Evolutionary conservation across 345 rosid genomes (phyloP).

Genomic region (Hypericum androsaemum): DNA sequence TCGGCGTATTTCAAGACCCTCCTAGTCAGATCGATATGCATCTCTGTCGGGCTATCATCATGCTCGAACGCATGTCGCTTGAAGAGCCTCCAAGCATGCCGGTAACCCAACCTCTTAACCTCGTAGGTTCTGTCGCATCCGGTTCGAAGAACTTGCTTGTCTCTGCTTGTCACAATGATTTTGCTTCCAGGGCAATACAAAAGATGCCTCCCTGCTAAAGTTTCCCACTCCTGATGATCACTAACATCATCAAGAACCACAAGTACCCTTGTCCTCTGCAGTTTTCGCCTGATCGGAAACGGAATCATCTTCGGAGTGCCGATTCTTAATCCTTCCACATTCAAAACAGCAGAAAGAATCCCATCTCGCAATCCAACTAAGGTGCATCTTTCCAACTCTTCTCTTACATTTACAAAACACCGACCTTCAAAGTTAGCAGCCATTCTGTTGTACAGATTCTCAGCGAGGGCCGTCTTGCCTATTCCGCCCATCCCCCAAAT

Average conservation of each 20-base stretch:
- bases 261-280: background rate
- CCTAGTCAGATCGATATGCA: background rate
- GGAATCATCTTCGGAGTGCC: background rate
- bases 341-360: background rate
- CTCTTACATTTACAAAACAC: slow-evolving; percentile 9
- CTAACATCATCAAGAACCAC: slow-evolving; percentile 13
- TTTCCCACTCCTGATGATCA: slow-evolving; percentile 1
- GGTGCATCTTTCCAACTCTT: background rate
- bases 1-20: slow-evolving; percentile 5
- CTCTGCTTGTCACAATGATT: slow-evolving; percentile 12
- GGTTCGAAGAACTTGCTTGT: slow-evolving; percentile 7
- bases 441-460: background rate
- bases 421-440: slow-evolving; percentile 6
- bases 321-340: background rate
- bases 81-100: slow-evolving; percentile 10
- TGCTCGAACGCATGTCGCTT: slow-evolving; percentile 10
- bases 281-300: background rate
- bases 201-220: background rate
- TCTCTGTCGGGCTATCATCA: slow-evolving; percentile 1
- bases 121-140: slow-evolving; percentile 4
- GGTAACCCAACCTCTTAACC: slow-evolving; percentile 3
- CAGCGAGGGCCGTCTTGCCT: slow-evolving; percentile 13
- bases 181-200: slow-evolving; percentile 15
- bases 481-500: slow-evolving; percentile 17
- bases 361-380: slow-evolving; percentile 1